A percentile compares a stretch with the other conserved stretches of the same genome.
phyloP scores from a whole-genome alignment of 139 green algal genomes.

The Zygnema circumcarinatum region DNA sequence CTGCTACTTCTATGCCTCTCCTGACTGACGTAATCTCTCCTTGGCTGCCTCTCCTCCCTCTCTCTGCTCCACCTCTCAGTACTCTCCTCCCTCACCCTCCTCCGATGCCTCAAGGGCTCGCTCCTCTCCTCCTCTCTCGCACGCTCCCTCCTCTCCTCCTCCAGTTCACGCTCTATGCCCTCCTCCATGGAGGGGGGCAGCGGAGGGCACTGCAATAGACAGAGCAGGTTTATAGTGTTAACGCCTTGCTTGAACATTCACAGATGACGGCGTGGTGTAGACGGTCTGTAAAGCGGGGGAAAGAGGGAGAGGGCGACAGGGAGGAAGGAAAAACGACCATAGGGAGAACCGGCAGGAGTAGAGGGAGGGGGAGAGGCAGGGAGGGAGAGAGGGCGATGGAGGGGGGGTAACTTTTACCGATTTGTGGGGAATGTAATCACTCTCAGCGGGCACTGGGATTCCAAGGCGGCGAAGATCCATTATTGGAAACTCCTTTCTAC shows the following conservation, averaged over 20 bases:
- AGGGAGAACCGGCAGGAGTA: background rate
- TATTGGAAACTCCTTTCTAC: constrained; percentile 20
- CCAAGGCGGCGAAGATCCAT: constrained; percentile 38
- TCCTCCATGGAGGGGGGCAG: background rate
- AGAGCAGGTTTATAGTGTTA: background rate
- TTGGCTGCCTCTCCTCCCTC: background rate
- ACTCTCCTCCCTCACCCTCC: background rate
- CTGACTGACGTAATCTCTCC: background rate
- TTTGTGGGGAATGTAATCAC: constrained; percentile 18
- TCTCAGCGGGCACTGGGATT: constrained; percentile 27
- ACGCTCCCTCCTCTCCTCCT: background rate
- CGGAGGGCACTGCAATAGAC: background rate
- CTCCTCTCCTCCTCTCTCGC: background rate
- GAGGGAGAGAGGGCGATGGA: background rate
- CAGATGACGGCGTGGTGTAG: background rate
- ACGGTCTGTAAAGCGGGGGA: background rate
- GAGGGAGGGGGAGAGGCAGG: background rate
- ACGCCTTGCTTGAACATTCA: background rate
- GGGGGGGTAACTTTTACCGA: background rate
- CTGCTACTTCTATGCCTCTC: too few species aligned
- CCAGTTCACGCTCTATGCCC: background rate
- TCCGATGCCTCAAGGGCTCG: background rate
- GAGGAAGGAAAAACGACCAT: background rate
- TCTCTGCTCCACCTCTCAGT: background rate
- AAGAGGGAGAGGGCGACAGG: background rate